Base-by-base conservation (phyloP, 2,329 filamentous ascomycete species). In the Ophiosphaerella herpotricha region DNA sequence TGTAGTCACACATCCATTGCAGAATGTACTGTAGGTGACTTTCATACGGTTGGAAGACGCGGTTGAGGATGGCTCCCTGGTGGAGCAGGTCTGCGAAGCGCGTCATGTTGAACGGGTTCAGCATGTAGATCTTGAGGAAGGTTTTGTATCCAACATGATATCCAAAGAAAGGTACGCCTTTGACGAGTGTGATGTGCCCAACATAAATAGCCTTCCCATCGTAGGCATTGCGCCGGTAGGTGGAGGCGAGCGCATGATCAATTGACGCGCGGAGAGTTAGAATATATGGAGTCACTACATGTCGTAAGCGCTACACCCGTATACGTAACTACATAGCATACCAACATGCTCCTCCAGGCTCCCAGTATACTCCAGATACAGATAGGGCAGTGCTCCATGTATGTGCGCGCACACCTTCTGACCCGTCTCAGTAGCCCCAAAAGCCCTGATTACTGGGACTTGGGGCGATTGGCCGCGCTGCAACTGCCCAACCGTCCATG, bases 1-100 rank as follows among this genome's bases (percentile, higher is more conserved):
- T 99, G 78, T 95, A 99, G 72, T 99, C 95, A 57, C 88, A 89
- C 94, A 99, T 97, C 84, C 95, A 99, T 74, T 99, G 95, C 8
- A 94, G 80, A 7, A 97, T 77, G 70, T 92, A 97, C 67, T 96
- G 91, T 54, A 97, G 74, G 70, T 99, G 95, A 14, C 90, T 91
- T 74, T 99, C 94, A 67, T 94, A 96, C 0, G 94, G 93, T 67
- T 97, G 93, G 37, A 99, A 88, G 21, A 84, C 82, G 51, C 83
- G 84, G 68, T 90, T 90, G 83, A 97, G 84, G 37, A 99, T 86
- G 26, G 88, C 88, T 7, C 94, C 94, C 72, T 96, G 91, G 14
- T 90, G 86, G 36, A 99, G 79, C 40, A 99, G 80, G 66, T 97
- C 92, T 23, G 90, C 85, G 50, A 97, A 79, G 29, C 93, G 85